Percentiles rank a stretch among this genome's conserved stretches.
Conservation (phyloP, 257 asterid species). For the Fraxinus anomala region DNA sequence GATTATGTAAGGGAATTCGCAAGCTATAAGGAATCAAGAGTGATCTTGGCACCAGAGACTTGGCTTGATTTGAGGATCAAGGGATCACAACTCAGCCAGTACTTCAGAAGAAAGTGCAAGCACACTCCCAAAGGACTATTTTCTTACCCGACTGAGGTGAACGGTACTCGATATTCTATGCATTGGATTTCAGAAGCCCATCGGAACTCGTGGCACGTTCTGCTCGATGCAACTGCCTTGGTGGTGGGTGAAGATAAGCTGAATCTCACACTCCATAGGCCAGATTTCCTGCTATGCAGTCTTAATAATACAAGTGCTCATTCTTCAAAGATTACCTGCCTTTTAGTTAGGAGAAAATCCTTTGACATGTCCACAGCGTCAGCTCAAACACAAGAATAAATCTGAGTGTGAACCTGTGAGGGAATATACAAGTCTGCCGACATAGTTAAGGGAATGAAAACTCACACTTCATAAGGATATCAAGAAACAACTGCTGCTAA, state of each 20-base stretch:
- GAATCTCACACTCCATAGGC: slow-evolving; percentile 67
- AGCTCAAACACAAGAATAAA: slow-evolving; percentile 29
- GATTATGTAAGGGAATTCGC: slow-evolving; percentile 71
- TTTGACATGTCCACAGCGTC: slow-evolving; percentile 56
- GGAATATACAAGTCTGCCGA: not conserved
- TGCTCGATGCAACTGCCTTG: slow-evolving; percentile 67
- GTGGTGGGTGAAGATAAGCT: slow-evolving; percentile 62
- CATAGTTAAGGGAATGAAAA: not conserved
- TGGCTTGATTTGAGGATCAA: slow-evolving; percentile 88
- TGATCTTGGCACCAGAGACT: slow-evolving; percentile 65
- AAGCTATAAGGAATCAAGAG: slow-evolving; percentile 62
- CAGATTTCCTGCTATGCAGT: slow-evolving; percentile 71
- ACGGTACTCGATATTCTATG: slow-evolving; percentile 65
- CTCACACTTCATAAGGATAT: not conserved
- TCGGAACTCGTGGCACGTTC: slow-evolving; percentile 79
- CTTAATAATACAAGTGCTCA: slow-evolving; percentile 53
- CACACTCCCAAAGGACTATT: slow-evolving; percentile 74
- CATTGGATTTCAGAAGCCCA: slow-evolving; percentile 92
- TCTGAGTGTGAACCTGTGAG: slow-evolving; percentile 18
- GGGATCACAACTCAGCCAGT: slow-evolving; percentile 85
- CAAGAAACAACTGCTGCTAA: not conserved
- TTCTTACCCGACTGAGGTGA: slow-evolving; percentile 62
- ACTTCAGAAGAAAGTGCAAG: slow-evolving; percentile 76
- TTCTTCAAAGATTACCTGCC: slow-evolving; percentile 71
- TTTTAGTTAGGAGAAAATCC: slow-evolving; percentile 70